Evolutionary conservation across 768 basidiomycete species (phyloP), one percentile per base, ranked within the genome.

Genomic region (Tubosaeta sp.): DNA sequence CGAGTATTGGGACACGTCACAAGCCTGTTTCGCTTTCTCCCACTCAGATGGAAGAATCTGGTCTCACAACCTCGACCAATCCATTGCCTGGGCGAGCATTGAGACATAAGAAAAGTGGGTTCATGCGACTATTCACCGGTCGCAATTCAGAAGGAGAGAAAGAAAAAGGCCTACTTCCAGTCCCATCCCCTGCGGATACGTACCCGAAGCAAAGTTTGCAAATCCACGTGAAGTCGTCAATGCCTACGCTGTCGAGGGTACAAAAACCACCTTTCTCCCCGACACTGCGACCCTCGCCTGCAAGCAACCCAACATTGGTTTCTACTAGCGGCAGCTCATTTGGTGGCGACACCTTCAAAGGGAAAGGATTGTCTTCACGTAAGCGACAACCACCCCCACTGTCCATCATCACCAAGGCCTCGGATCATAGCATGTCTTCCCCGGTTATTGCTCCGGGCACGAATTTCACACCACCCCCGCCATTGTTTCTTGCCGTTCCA

Each of bases 71-170:
- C 54, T 58, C 49, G 39, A 47, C 9, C 25, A 56, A 31, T 14
- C 32, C 43, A 13, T 21, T 63, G 44, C 60, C 71, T 24, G 71
- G 71, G 10, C 85, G 81, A 58, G 56, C 69, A 2, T 65, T 91
- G 44, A 87, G 80, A 59, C 84, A 85, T 53, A 90, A 86, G 73
- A 90, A 86, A 65, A 90, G 88, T 55, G 89, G 79, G 3, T 88
- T 92, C 62, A 80, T 91, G 83, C 75, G 85, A 45, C 69, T 92
- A 11, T 90, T 91, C 63, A 81, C 84, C 59, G 75, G 76, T 16
- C 76, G 75, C 45, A 55, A 36, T 49, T 50, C 55, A 12, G 65
- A 66, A 44, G 64, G 52, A 22, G 65, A 68, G 9, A 70, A 55
- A 35, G 75, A 79, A 19, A 69, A 62, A 51, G 63, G 60, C 5